A percentile compares a stretch with the other conserved stretches of the same genome.
Conservation (phyloP, 2,329 filamentous ascomycete species). For the Fonsecaea nubica region DNA sequence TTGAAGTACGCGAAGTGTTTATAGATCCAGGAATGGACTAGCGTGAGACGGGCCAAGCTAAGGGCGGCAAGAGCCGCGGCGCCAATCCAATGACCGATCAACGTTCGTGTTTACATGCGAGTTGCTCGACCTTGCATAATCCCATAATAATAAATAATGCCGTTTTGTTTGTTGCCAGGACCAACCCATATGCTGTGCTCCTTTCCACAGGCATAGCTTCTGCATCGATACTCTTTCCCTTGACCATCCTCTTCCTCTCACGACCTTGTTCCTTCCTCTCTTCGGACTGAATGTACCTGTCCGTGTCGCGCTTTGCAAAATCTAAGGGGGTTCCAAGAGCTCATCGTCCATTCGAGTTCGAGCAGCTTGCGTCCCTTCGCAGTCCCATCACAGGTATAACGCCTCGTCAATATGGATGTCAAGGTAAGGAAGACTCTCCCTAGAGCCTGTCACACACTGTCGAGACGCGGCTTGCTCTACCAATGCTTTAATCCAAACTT, state of each 20-base stretch:
- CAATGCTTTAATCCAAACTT: background rate
- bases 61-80: slow-evolving; percentile 20
- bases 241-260: slow-evolving; percentile 30
- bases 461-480: background rate
- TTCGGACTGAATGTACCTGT: slow-evolving; percentile 26
- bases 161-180: slow-evolving; percentile 34
- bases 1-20: slow-evolving; percentile 18
- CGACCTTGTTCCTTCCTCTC: slow-evolving; percentile 13
- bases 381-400: background rate
- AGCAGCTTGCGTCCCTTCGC: slow-evolving; percentile 6
- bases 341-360: background rate
- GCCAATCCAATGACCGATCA: slow-evolving; percentile 1
- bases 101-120: slow-evolving; percentile 4
- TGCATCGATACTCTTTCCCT: slow-evolving; percentile 33
- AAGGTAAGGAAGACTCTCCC: slow-evolving; percentile 49
- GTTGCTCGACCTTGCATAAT: slow-evolving; percentile 13
- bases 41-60: background rate
- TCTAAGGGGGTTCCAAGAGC: slow-evolving; percentile 23
- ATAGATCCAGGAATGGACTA: background rate
- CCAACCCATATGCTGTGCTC: slow-evolving; percentile 33
- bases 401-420: slow-evolving; percentile 52
- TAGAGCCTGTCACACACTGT: background rate
- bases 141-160: slow-evolving; percentile 22
- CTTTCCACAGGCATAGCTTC: slow-evolving; percentile 35
- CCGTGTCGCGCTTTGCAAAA: slow-evolving; percentile 24